Evolutionary conservation across 2,329 filamentous ascomycete species (phyloP), one percentile per base, ranked within the genome.

Genomic region (Xylariales sp.): DNA sequence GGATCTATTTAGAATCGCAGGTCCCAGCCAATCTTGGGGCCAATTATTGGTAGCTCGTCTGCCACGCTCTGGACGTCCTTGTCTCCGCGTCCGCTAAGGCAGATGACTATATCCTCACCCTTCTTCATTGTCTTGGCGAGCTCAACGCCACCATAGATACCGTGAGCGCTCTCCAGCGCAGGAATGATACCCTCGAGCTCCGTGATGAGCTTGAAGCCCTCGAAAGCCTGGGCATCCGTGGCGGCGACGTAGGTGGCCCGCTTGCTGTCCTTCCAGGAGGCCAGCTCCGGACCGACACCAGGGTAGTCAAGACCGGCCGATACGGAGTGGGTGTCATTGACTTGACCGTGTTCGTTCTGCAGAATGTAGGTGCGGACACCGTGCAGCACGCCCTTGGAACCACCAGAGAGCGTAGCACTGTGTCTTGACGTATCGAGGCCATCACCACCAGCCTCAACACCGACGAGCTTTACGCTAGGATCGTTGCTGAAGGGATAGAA

Each of bases 51-150:
- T 57, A 98, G 67, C 66, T 95, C 88, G 57, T 98, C 93, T 1
- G 93, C 93, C 36, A 98, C 91, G 55, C 88, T 95, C 77, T 98
- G 90, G 42, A 98, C 93, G 58, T 98, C 93, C 79, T 98, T 98
- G 66, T 98, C 93, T 46, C 93, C 93, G 51, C 93, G 75, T 7
- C 93, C 93, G 57, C 86, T 94, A 25, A 98, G 63, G 66, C 91
- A 97, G 46, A 98, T 90, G 42, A 98, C 91, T 19, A 98, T 69
- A 56, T 97, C 89, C 66, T 96, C 70, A 37, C 78, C 89, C 69
- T 89, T 87, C 49, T 76, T 74, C 88, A 96, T 90, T 41, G 83
- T 88, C 80, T 95, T 96, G 44, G 91, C 91, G 42, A 97, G 67
- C 67, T 97, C 80, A 41, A 97, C 69, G 10, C 87, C 90, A 12